Base-by-base conservation (phyloP, 495 filamentous ascomycete species). In the Podospora pseudopauciseta region DNA sequence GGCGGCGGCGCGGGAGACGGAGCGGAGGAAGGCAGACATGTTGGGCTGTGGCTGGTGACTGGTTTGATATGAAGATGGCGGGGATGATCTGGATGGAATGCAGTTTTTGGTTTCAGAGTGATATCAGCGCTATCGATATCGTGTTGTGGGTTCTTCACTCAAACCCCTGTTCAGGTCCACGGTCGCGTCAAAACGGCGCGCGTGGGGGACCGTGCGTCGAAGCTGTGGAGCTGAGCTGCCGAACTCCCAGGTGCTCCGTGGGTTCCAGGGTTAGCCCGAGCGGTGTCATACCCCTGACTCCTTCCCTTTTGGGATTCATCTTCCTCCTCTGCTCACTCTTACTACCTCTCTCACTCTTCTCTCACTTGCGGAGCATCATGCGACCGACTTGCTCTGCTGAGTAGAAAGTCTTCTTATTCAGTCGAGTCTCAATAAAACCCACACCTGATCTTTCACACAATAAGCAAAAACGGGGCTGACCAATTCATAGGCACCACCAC, bases 11-110 rank as follows among this genome's bases (percentile, higher is more conserved):
- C 73, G 70, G 72, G 78, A 71, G 54, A 72, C 78, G 74, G 78
- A 73, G 72, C 75, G 75, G 72, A 84, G 75, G 77, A 83, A 77
- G 70, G 81, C 81, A 9, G 78, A 77, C 78, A 80, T 80, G 39
- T 67, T 73, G 19, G 56, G 65, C 26, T 58, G 23, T 60, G 66
- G 18, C 16, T 61, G 59, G 32, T 28, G 27, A 7, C 20, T 55
- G 64, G 28, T 55, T 19, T 54, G 13, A 23, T 28, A 57, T 64
- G 60, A n/a, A 53, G 28, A 11, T 65, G 19, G 19, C 23, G n/a
- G n/a, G 60, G 26, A 62, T 62, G 60, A 6, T 32, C 30, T 32
- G 30, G 20, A 57, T 57, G 16, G 54, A 59, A 49, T 49, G 39
- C 39, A 16, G 39, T 49, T 49, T 49, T 49, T 49, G 39, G 39